phyloP scores from a whole-genome alignment of 345 rosid species.

The Citrus sp. region DNA sequence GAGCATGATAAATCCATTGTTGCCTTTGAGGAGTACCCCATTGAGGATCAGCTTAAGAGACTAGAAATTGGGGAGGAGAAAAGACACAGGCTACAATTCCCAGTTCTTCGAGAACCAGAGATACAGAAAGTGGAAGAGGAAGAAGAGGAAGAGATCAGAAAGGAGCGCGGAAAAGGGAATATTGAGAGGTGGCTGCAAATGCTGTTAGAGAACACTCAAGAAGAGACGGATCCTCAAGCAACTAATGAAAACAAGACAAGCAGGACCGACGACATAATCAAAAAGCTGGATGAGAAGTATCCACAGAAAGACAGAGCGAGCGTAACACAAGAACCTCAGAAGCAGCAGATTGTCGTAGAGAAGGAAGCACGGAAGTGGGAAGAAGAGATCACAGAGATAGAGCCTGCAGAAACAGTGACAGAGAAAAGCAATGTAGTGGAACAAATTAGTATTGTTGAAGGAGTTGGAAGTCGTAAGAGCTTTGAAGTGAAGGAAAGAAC shows the following conservation, averaged over 20 bases:
- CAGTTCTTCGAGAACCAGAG: conserved; percentile 34
- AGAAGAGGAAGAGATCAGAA: conserved; percentile 79
- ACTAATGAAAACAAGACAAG: conserved; percentile 21
- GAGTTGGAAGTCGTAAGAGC: conserved; percentile 23
- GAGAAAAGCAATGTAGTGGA: neutral
- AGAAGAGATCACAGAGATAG: conserved; percentile 24
- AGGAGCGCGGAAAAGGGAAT: conserved; percentile 81
- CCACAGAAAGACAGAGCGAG: conserved; percentile 41
- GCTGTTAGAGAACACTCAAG: conserved; percentile 55
- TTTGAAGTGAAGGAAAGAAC: conserved; percentile 38
- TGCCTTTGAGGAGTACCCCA: conserved; percentile 28
- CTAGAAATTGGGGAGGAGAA: conserved; percentile 41
- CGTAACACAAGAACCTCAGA: conserved; percentile 15
- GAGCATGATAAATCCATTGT: conserved; percentile 33
- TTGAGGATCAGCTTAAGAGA: conserved; percentile 38
- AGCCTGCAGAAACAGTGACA: conserved; percentile 4
- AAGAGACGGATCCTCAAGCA: conserved; percentile 34
- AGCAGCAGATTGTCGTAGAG: conserved; percentile 15
- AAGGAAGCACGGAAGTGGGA: conserved; percentile 14
- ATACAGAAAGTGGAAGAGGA: conserved; percentile 34
- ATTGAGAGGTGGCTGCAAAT: conserved; percentile 92
- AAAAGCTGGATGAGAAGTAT: conserved; percentile 48
- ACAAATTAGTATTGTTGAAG: neutral
- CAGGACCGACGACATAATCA: conserved; percentile 51
- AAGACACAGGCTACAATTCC: conserved; percentile 31